Percentiles rank a stretch among this genome's conserved stretches.
Conservation (phyloP, 2,329 filamentous ascomycete species). For the Fusarium subtropicale region DNA sequence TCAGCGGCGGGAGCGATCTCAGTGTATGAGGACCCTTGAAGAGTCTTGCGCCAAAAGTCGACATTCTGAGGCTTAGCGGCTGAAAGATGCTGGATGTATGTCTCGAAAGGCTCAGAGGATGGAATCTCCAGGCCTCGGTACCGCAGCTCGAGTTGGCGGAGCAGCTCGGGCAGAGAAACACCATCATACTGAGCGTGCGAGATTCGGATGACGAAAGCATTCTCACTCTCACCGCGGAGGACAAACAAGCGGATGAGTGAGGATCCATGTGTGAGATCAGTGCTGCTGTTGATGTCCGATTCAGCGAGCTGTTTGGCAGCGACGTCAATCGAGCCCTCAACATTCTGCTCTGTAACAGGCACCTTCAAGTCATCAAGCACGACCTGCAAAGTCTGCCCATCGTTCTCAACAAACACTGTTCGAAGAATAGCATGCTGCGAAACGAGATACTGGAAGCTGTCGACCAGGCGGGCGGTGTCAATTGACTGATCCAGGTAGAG, state of each 20-base stretch:
- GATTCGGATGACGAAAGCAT: conserved; percentile 48
- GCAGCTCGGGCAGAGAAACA: conserved; percentile 58
- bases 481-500: conserved; percentile 45
- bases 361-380: conserved; percentile 37
- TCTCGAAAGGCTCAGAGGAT: conserved; percentile 35
- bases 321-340: conserved; percentile 22
- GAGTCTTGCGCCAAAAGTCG: conserved; percentile 37
- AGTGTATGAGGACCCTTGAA: conserved; percentile 36
- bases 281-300: conserved; percentile 22
- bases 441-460: conserved; percentile 43
- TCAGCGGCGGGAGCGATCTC: conserved; percentile 37
- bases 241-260: conserved; percentile 40
- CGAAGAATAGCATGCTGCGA: conserved; percentile 42
- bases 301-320: conserved; percentile 37
- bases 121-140: conserved; percentile 50
- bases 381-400: conserved; percentile 34
- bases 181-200: conserved; percentile 65
- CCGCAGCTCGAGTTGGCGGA: conserved; percentile 55
- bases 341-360: conserved; percentile 25
- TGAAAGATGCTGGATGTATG: conserved; percentile 30
- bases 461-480: conserved; percentile 28
- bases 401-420: conserved; percentile 43
- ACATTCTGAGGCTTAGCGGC: conserved; percentile 21
- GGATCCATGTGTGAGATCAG: conserved; percentile 24
- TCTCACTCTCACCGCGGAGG: conserved; percentile 33